These are phyloP conservation scores for Debaryomyces maramus DNA, from an alignment of 805 yeast species.

Conservation along the genomic window DNA sequence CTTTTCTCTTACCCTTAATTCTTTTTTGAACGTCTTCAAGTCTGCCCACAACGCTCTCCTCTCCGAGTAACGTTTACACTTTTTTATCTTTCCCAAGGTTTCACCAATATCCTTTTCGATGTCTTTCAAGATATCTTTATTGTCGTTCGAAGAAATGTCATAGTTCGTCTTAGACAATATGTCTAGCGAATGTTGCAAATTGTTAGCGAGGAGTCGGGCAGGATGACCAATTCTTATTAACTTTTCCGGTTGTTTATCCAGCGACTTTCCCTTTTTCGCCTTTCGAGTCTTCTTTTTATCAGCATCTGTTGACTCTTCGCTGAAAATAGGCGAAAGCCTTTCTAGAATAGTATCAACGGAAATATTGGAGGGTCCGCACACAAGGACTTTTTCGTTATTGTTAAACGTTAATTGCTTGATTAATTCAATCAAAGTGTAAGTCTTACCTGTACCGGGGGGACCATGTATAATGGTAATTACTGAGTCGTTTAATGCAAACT, in stretches of 20 bases:
- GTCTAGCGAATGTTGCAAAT: slow-evolving; percentile 74
- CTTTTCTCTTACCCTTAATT: slow-evolving; percentile 63
- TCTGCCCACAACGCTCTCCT: slow-evolving; percentile 67
- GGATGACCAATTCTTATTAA: slow-evolving; percentile 93
- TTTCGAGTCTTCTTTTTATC: slow-evolving; percentile 25
- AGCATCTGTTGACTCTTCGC: slow-evolving; percentile 6
- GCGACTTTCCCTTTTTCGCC: slow-evolving; percentile 32
- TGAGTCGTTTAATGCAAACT: slow-evolving; percentile 56
- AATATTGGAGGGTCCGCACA: slow-evolving; percentile 93
- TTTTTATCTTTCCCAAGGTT: slow-evolving; percentile 56
- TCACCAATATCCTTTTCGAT: slow-evolving; percentile 69
- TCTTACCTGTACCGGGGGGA: slow-evolving; percentile 82
- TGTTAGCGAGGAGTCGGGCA: slow-evolving; percentile 68
- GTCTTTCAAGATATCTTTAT: slow-evolving; percentile 55
- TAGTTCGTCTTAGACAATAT: slow-evolving; percentile 59
- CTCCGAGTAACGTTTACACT: slow-evolving; percentile 62
- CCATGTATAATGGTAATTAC: slow-evolving; percentile 69
- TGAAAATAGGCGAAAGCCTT: slow-evolving; percentile 48
- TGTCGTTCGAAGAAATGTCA: slow-evolving; percentile 38
- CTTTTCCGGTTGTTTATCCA: slow-evolving; percentile 23
- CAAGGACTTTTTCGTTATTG: slow-evolving; percentile 56
- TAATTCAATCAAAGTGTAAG: slow-evolving; percentile 80
- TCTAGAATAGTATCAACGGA: slow-evolving; percentile 91
- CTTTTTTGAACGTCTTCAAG: slow-evolving; percentile 67
- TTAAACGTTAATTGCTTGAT: slow-evolving; percentile 65